Evolutionary conservation across 2,329 filamentous ascomycete genomes (phyloP), one percentile per base, ranked within the genome.

Genomic region (Diatrype stigma): DNA sequence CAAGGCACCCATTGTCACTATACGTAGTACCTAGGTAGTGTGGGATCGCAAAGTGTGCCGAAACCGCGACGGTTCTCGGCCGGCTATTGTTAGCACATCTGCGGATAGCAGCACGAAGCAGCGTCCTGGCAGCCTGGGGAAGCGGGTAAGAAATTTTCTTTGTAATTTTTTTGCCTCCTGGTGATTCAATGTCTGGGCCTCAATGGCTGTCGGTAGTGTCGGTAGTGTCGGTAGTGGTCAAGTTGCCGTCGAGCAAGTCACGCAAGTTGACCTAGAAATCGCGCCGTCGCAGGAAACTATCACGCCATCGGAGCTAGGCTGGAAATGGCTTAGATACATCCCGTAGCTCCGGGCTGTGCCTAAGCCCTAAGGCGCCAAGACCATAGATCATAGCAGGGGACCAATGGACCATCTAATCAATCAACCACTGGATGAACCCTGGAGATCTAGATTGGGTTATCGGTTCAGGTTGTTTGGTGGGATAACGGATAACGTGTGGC

Each of bases 1-100:
- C 16, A 17, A 6, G 11, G 45, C 45, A 42, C 50, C 54, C 60
- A 65, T 65, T 52, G 55, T 59, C 10, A 11, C 22, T 22, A 17
- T 16, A 30, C 10, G 26, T 37, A 17, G 6, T 16, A 30, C 10
- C 6, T 37, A 17, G 6, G n/a, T 37, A 17, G 34, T n/a, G n/a
- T 37, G 40, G 40, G 17, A 19, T 23, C n/a, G 23, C 14, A 35
- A 35, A 19, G 45, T 32, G 17, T 35, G 45, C 32, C 45, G 45
- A n/a, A 32, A 46, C 26, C 28, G 45, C 26, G 45, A 46, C 45
- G 45, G 45, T 46, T 46, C 26, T 46, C 45, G 45, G 45, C 32
- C 45, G 45, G 45, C 28, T 23, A 22, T 23, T 23, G 16, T 44
- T n/a, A 44, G 16, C 3, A 44, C 22, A 44, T 28, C 22, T 23